These are phyloP conservation scores for Dichomitus squalens DNA, from an alignment of 1,284 basidiomycete genomes.

Conservation along the genomic window DNA sequence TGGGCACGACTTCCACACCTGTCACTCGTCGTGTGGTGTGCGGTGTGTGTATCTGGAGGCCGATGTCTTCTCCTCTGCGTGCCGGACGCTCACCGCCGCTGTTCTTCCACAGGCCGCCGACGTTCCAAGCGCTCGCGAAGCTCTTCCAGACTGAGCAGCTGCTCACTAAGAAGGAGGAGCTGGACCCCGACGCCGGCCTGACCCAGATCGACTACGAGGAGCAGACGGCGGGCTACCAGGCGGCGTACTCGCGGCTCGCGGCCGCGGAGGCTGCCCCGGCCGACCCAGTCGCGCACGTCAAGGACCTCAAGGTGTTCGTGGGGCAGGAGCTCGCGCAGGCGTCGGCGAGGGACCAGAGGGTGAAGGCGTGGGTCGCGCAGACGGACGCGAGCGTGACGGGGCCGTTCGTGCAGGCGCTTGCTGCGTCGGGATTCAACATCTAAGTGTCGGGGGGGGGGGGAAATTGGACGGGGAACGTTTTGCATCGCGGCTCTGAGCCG, in stretches of 20 bases:
- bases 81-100: neutral
- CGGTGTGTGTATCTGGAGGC: no score
- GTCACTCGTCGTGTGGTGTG: no score
- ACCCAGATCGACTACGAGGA: slow-evolving; percentile 90
- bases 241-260: slow-evolving; percentile 88
- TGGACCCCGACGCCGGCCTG: slow-evolving; percentile 65
- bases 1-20: neutral
- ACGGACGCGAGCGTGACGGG: slow-evolving; percentile 39
- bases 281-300: slow-evolving; percentile 65
- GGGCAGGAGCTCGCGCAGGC: slow-evolving; percentile 45
- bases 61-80: neutral
- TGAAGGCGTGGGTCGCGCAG: slow-evolving; percentile 40
- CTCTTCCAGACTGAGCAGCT: slow-evolving; percentile 79
- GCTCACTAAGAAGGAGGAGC: slow-evolving; percentile 45
- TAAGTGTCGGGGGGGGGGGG: neutral
- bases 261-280: slow-evolving; percentile 63
- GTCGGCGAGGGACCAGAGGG: slow-evolving; percentile 33
- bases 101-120: slow-evolving; percentile 52
- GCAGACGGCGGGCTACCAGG: slow-evolving; percentile 89
- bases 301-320: slow-evolving; percentile 56
- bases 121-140: slow-evolving; percentile 76
- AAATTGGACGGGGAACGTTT: neutral
- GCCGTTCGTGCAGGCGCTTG: slow-evolving; percentile 48
- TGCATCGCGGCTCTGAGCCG: no score
- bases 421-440: slow-evolving; percentile 22